These are phyloP conservation scores for Cucurbita pepo DNA, from an alignment of 306 rosid species.

Conservation along the genomic window DNA sequence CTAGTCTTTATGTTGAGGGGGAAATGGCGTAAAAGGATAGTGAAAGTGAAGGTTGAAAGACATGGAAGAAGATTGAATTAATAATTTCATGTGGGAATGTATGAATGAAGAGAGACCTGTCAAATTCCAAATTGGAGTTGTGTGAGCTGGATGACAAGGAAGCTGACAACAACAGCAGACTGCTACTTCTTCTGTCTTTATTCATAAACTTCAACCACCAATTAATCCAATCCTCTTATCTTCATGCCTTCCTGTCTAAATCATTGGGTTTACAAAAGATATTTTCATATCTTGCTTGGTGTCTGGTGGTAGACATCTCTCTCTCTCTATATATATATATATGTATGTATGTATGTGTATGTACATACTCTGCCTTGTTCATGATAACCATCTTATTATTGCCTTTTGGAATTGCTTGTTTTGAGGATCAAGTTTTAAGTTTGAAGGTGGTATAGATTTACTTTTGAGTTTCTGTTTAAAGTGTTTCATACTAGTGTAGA, in stretches of 20 bases:
- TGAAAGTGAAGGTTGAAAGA: slow-evolving; percentile 1
- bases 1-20: not conserved
- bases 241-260: not conserved
- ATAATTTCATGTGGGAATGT: slow-evolving; percentile 63
- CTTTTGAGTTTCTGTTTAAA: not conserved
- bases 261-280: not conserved
- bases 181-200: not conserved
- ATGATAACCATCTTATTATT: not conserved
- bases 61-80: slow-evolving; percentile 16
- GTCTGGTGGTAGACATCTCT: not conserved
- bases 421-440: too few species aligned
- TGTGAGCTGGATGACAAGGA: slow-evolving; percentile 57
- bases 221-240: not conserved
- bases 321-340: too few species aligned
- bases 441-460: too few species aligned
- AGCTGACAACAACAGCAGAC: slow-evolving; percentile 45
- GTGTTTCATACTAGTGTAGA: not conserved
- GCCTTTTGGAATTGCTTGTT: not conserved
- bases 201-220: not conserved
- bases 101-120: slow-evolving; percentile 28
- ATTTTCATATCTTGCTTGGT: not conserved
- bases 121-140: slow-evolving; percentile 29
- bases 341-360: too few species aligned
- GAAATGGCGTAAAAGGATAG: not conserved
- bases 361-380: too few species aligned